Base-by-base conservation (phyloP, 2,329 filamentous ascomycete species). In the Pochonia chlamydosporia region DNA sequence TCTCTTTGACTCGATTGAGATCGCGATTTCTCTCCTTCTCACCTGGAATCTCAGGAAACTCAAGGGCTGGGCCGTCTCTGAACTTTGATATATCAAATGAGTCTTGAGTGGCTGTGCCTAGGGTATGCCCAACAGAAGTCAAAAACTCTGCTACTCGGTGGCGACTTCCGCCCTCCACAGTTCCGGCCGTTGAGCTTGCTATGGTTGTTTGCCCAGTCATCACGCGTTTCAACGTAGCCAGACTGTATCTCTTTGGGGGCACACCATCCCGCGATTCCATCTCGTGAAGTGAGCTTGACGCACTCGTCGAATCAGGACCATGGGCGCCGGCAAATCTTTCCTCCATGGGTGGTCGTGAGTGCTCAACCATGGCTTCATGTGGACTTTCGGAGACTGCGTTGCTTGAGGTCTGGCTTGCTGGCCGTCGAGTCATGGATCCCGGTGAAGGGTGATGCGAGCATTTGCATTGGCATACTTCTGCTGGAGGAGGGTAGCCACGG, bases 21-120 rank as follows among this genome's bases (percentile, higher is more conserved):
- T 58, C 54, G 1, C 23, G 3, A 24, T 53, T 54, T 18, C 47
- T 46, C 31, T 43, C 33, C 5, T 10, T 13, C 52, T 83, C 79
- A 2, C 77, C 80, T 0, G 80, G 80, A 1, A 79, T 65, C 46
- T 74, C 70, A 0, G 80, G 80, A 41, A 73, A 84, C n/a, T 69
- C 65, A n/a, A 62, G 58, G 3, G 74, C 72, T 37, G 63, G 64
- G 16, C 73, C 70, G 4, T 60, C 62, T 41, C 68, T 69, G 54
- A 79, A 80, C 2, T 69, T 69, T 0, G 69, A 69, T 25, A 74
- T 68, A 45, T 80, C 72, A 47, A 73, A 72, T 7, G 65, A 67
- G n/a, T 74, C 65, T 2, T 69, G 64, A 1, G 71, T 66, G 25
- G 75, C 70, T 1, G 70, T 72, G 3, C 73, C 72, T 1, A 82